Evolutionary conservation across 2,329 filamentous ascomycete genomes (phyloP).

Genomic region (Aspergillus thermomutatus): DNA sequence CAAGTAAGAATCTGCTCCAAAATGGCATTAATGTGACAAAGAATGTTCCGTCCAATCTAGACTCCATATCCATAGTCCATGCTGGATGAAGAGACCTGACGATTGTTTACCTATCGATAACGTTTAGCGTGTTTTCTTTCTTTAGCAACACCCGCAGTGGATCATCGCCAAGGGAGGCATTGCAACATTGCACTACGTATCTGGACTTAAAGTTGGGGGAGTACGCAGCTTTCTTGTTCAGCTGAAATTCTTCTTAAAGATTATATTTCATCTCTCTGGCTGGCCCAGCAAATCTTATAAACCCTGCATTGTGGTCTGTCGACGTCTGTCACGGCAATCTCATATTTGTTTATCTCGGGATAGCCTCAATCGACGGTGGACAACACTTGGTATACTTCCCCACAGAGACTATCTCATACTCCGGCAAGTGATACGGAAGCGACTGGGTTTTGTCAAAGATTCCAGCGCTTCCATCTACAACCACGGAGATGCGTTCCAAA

Average conservation of each 20-base stretch:
- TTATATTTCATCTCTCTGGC: not conserved
- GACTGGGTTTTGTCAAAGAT: not conserved
- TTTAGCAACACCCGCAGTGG: conserved; percentile 20
- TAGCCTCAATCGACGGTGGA: not conserved
- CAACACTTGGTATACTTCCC: not conserved
- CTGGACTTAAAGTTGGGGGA: not conserved
- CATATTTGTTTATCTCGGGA: not conserved
- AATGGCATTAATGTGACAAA: no score
- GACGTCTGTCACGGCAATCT: not conserved
- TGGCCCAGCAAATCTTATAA: not conserved
- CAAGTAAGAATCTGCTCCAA: no score
- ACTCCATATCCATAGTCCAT: no score
- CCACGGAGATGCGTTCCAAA: conserved; percentile 26
- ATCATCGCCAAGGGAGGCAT: conserved; percentile 14
- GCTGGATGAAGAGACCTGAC: no score
- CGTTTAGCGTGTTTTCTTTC: conserved; percentile 11
- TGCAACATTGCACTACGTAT: no score
- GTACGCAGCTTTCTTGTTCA: conserved; percentile 1
- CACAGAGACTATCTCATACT: conserved; percentile 4
- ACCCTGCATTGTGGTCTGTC: not conserved
- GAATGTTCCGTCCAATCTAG: no score
- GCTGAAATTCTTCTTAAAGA: not conserved
- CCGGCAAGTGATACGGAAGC: not conserved
- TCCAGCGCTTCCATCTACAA: not conserved
- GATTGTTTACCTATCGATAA: conserved; percentile 1